Conservation (phyloP, 2,329 filamentous ascomycete species). For the Hypoxylon sp. region DNA sequence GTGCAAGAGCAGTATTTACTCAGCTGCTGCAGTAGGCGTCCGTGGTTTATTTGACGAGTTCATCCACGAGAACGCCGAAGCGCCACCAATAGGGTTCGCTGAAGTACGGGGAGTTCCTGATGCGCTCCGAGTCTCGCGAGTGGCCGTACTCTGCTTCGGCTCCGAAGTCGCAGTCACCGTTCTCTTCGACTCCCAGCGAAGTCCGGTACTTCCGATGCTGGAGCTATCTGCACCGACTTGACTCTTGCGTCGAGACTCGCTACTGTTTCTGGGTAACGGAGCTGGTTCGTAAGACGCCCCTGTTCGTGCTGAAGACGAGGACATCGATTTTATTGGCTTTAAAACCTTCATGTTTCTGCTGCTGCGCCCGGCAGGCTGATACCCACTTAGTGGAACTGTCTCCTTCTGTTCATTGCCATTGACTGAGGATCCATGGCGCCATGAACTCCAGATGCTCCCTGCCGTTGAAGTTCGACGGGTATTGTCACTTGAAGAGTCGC, state of each 20-base stretch:
- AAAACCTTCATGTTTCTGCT: constrained; percentile 90
- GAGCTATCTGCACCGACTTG: constrained; percentile 58
- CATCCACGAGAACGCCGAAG: constrained; percentile 95
- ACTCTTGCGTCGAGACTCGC: constrained; percentile 70
- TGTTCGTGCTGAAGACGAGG: constrained; percentile 66
- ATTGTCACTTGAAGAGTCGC: constrained; percentile 48
- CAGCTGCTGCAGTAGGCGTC: constrained; percentile 57
- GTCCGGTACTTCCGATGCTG: constrained; percentile 51
- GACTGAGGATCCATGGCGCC: constrained; percentile 71
- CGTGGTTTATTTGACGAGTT: constrained; percentile 68
- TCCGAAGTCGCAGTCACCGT: constrained; percentile 56
- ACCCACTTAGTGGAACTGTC: constrained; percentile 71
- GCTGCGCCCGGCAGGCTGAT: constrained; percentile 76
- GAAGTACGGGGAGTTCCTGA: constrained; percentile 67
- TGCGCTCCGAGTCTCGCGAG: constrained; percentile 57
- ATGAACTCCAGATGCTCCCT: constrained; percentile 78
- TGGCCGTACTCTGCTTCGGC: constrained; percentile 56
- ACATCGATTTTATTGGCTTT: constrained; percentile 78
- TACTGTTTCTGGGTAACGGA: constrained; percentile 61
- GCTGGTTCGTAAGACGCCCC: constrained; percentile 69
- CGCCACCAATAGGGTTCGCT: constrained; percentile 90
- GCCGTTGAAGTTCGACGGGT: constrained; percentile 56
- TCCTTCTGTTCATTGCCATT: constrained; percentile 70
- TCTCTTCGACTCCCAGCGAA: constrained; percentile 71
- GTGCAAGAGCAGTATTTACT: constrained; percentile 46